Conservation (phyloP, 345 rosid genomes). For the Odontarrhena argentea region DNA sequence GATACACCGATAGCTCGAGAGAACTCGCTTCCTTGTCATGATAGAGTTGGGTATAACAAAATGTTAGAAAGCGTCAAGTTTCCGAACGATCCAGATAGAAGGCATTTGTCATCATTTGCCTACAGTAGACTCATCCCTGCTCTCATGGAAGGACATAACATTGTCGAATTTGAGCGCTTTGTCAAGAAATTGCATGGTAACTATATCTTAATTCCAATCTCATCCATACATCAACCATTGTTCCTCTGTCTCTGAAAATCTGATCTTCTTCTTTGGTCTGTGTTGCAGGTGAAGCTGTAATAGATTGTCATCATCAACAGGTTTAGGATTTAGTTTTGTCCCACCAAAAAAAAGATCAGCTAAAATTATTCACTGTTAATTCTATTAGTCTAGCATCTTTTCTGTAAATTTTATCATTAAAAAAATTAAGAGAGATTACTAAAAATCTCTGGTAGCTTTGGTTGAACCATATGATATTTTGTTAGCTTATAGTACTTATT, state of each 20-base stretch:
- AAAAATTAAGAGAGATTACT: not conserved
- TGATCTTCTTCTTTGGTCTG: conserved; percentile 24
- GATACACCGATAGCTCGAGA: conserved; percentile 62
- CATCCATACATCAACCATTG: not conserved
- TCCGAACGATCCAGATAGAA: conserved; percentile 80
- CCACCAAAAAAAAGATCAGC: conserved; percentile 15
- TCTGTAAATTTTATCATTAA: conserved; percentile 29
- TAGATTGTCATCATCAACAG: conserved; percentile 37
- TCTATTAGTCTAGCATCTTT: conserved; percentile 30
- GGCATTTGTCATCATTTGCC: conserved; percentile 71
- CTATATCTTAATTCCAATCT: not conserved
- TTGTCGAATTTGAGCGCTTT: conserved; percentile 73
- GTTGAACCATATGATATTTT: conserved; percentile 3
- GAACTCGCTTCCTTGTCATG: conserved; percentile 76
- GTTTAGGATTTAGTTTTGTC: conserved; percentile 28
- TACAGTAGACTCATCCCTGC: conserved; percentile 72
- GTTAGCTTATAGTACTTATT: conserved; percentile 8
- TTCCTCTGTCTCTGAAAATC: conserved; percentile 4
- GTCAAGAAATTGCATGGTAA: conserved; percentile 94
- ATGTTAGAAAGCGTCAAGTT: conserved; percentile 75
- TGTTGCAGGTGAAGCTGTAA: conserved; percentile 42
- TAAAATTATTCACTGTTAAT: conserved; percentile 31
- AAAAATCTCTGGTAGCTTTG: conserved; percentile 20
- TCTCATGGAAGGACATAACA: conserved; percentile 81
- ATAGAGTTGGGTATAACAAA: conserved; percentile 72